These are phyloP conservation scores for Chloris gayana DNA, from an alignment of 176 grass and related monocot species.

Conservation along the genomic window DNA sequence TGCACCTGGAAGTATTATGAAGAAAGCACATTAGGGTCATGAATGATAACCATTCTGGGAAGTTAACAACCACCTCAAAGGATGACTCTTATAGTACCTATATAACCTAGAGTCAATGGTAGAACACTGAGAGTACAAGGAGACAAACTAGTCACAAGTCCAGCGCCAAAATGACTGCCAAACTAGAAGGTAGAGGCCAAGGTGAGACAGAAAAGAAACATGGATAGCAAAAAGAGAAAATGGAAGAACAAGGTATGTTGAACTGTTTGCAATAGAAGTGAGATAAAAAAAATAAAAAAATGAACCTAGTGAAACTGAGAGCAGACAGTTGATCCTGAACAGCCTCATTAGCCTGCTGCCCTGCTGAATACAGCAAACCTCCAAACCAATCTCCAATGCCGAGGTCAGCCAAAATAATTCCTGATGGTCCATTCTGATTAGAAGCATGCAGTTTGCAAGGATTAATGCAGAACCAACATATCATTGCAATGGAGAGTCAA, in stretches of 20 bases:
- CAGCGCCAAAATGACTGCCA: conserved; percentile 96
- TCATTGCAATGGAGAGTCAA: not conserved
- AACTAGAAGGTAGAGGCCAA: conserved; percentile 51
- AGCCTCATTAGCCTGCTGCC: conserved; percentile 93
- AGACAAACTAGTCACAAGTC: conserved; percentile 93
- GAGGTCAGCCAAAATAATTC: conserved; percentile 67
- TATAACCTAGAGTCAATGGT: conserved; percentile 93
- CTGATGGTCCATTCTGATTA: conserved; percentile 47
- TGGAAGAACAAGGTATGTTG: not conserved
- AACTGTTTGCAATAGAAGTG: not conserved
- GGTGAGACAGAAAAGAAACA: conserved; percentile 9
- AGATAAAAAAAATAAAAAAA: conserved; percentile 34
- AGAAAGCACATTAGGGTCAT: conserved; percentile 17
- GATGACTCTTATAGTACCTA: conserved; percentile 47
- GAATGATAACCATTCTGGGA: conserved; percentile 9
- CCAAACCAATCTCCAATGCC: conserved; percentile 87
- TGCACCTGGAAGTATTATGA: conserved; percentile 62
- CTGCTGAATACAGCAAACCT: conserved; percentile 77
- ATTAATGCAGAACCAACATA: not conserved
- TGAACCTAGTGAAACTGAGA: conserved; percentile 89
- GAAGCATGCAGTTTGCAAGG: conserved; percentile 20
- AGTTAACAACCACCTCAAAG: conserved; percentile 4
- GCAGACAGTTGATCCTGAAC: conserved; percentile 94
- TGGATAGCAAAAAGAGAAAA: conserved; percentile 5
- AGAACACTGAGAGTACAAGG: conserved; percentile 97